Evolutionary conservation across 352 stramenopile species (phyloP), one percentile per base, ranked within the genome.

Genomic region (Globisporangium polare): DNA sequence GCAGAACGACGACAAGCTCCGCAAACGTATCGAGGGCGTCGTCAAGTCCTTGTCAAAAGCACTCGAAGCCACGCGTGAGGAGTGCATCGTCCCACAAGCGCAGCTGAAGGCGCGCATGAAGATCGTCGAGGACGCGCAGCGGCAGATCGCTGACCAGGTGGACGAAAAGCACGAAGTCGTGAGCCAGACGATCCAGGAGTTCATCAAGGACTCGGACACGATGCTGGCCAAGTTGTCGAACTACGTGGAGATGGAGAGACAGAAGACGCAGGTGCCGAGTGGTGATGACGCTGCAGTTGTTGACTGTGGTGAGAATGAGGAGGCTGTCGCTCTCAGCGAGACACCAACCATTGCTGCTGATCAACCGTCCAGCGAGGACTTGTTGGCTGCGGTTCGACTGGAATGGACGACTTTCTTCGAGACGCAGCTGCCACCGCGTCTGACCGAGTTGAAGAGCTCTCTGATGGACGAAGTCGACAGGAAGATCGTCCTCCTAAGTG

Each of bases 1-100:
- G 58, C 75, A 80, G 50, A 63, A 75, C 56, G 68, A 89, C 51
- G 80, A 88, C 10, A 86, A 80, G 52, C 65, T 92, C 0, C 60
- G 63, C 17, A 54, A 51, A 6, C 78, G 77, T 13, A 39, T 92
- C 13, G 77, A 89, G 7, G 55, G 46, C n/a, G 65, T 69, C 17
- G 65, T 77, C 5, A 86, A 83, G 39, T 52, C 67, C 2, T 26
- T 85, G 22, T 58, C 60, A 1, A 59, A 68, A 22, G 66, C 66
- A 3, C 68, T 88, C 5, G 74, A 80, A 41, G 50, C 53, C 0
- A 68, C 67, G 6, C 57, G 70, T 18, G 60, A 57, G 2, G 74
- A 86, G 29, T 60, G 72, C 18, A 53, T 73, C 13, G 53, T 51
- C 0, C 59, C 70, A 10, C 60, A 71, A 2, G 63, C 53, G 9